These are phyloP conservation scores for Colletotrichum brevisporum DNA, from an alignment of 2,329 filamentous ascomycete genomes.

Conservation along the genomic window DNA sequence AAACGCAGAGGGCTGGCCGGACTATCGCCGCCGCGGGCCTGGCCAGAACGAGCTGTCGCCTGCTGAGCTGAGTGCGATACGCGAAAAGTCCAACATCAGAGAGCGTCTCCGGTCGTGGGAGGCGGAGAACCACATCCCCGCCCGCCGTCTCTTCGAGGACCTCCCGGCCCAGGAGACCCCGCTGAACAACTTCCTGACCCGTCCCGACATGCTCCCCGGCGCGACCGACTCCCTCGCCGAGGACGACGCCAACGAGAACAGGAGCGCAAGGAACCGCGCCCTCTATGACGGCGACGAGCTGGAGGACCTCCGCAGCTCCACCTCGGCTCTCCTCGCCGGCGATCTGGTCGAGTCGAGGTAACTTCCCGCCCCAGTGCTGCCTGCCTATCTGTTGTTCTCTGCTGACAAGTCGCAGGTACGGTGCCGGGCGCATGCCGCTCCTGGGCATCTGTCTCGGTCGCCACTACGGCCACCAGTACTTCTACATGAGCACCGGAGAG, in stretches of 20 bases:
- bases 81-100: constrained; percentile 51
- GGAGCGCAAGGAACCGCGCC: constrained; percentile 43
- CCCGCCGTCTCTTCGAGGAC: constrained; percentile 47
- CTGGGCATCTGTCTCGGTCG: constrained; percentile 68
- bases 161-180: constrained; percentile 43
- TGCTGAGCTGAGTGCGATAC: constrained; percentile 13
- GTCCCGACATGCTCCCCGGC: constrained; percentile 48
- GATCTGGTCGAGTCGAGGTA: constrained; percentile 67
- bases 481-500: constrained; percentile 67
- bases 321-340: constrained; percentile 54
- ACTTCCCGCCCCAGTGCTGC: background rate
- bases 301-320: constrained; percentile 51
- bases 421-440: constrained; percentile 59
- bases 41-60: constrained; percentile 3
- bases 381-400: background rate
- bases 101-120: constrained; percentile 60
- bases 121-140: constrained; percentile 49
- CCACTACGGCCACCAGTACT: constrained; percentile 66
- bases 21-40: background rate
- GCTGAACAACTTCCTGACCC: constrained; percentile 53
- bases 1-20: too few relatives aligned
- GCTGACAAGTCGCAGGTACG: constrained; percentile 45
- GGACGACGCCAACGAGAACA: constrained; percentile 36
- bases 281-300: constrained; percentile 55
- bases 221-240: constrained; percentile 45